Evolutionary conservation across 176 grass and related monocot genomes (phyloP).

Genomic region (Neostapfia colusana): DNA sequence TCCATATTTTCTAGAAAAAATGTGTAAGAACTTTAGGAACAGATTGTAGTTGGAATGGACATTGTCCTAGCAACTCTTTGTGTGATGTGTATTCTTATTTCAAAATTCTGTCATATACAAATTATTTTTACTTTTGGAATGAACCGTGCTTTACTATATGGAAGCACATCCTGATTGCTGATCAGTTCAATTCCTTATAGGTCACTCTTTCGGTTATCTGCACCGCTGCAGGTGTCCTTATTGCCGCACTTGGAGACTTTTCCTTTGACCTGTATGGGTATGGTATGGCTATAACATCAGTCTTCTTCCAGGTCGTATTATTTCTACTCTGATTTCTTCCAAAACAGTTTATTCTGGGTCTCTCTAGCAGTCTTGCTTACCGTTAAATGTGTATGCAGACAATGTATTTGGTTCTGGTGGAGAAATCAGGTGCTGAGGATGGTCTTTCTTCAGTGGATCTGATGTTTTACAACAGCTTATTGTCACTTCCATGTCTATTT

Average conservation of each 20-base stretch:
- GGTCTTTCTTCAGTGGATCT: conserved; percentile 93
- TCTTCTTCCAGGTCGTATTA: conserved; percentile 92
- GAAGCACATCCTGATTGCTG: conserved; percentile 20
- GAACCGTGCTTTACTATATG: background rate
- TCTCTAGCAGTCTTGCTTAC: conserved; percentile 36
- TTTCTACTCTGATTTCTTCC: conserved; percentile 21
- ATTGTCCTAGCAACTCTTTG: background rate
- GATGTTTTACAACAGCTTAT: conserved; percentile 88
- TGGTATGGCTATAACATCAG: conserved; percentile 87
- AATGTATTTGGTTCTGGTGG: conserved; percentile 93
- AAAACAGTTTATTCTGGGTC: background rate
- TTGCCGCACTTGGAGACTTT: conserved; percentile 96
- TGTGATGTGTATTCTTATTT: background rate
- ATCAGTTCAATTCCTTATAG: conserved; percentile 45
- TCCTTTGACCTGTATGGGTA: conserved; percentile 95
- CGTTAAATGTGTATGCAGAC: conserved; percentile 61
- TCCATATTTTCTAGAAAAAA: background rate
- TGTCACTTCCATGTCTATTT: conserved; percentile 93
- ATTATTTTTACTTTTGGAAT: background rate
- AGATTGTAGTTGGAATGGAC: background rate
- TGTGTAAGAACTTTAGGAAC: background rate
- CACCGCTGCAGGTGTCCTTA: conserved; percentile 77
- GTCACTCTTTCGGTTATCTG: conserved; percentile 88
- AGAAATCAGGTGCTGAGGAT: conserved; percentile 93
- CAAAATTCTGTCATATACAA: background rate